Conservation (phyloP, 371 early-diverging fungal genomes). For the Chytridiales sp. region DNA sequence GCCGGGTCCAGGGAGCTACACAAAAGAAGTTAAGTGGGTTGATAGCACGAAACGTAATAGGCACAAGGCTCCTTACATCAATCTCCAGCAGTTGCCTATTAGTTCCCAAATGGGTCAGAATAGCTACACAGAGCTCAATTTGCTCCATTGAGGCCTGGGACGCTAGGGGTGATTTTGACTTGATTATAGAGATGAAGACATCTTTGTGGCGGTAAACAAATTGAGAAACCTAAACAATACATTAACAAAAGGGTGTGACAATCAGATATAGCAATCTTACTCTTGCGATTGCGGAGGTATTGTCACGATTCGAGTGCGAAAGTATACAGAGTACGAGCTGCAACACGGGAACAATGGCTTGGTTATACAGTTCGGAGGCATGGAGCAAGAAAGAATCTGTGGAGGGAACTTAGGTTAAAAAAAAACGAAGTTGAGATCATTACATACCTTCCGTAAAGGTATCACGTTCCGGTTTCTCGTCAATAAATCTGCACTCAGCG, state of each 20-base stretch:
- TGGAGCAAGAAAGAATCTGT: constrained; percentile 1
- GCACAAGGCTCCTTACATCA: constrained; percentile 32
- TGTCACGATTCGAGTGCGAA: constrained; percentile 53
- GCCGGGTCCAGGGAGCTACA: constrained; percentile 31
- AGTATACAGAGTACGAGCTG: constrained; percentile 61
- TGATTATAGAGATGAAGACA: constrained; percentile 58
- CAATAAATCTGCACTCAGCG: constrained; percentile 70
- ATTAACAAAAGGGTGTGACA: background rate
- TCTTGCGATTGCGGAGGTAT: constrained; percentile 48
- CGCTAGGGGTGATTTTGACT: constrained; percentile 50
- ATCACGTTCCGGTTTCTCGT: constrained; percentile 56
- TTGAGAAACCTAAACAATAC: constrained; percentile 44
- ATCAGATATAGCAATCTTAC: constrained; percentile 24
- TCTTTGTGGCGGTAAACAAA: constrained; percentile 66
- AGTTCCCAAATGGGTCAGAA: constrained; percentile 51
- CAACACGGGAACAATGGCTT: constrained; percentile 60
- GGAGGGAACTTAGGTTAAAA: background rate
- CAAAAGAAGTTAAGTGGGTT: background rate
- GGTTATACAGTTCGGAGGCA: constrained; percentile 57
- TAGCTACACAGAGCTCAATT: constrained; percentile 46
- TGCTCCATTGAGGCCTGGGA: constrained; percentile 41
- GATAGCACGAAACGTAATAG: background rate
- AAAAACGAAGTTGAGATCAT: background rate
- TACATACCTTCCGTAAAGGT: constrained; percentile 18
- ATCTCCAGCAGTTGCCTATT: constrained; percentile 42